These are phyloP conservation scores for Yarrowia alimentaria DNA, from an alignment of 805 yeast species.

Conservation along the genomic window DNA sequence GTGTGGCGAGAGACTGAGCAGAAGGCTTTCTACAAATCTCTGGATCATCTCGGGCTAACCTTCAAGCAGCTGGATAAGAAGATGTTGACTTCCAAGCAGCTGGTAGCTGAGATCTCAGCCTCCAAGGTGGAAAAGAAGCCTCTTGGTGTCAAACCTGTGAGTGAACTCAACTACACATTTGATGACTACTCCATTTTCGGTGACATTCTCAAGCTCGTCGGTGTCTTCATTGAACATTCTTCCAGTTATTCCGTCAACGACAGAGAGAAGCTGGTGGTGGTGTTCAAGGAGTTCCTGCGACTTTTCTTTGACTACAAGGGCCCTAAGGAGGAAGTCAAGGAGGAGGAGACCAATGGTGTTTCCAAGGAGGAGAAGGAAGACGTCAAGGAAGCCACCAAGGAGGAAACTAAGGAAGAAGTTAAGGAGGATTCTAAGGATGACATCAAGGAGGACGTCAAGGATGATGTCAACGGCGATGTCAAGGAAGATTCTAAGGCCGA, in stretches of 20 bases:
- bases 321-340: not conserved
- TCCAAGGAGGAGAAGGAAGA: conserved; percentile 8
- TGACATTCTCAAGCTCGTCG: conserved; percentile 69
- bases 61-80: conserved; percentile 97
- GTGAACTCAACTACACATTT: conserved; percentile 67
- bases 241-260: conserved; percentile 75
- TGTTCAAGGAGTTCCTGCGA: conserved; percentile 66
- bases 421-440: not conserved
- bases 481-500: conserved; percentile 4
- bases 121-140: conserved; percentile 86
- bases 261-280: conserved; percentile 69
- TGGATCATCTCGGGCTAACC: conserved; percentile 93
- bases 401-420: no score
- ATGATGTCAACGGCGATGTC: not conserved
- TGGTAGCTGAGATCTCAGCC: conserved; percentile 87
- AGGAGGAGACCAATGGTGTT: not conserved
- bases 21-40: conserved; percentile 85
- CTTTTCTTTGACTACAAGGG: conserved; percentile 55
- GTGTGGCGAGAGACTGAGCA: conserved; percentile 99
- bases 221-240: conserved; percentile 62
- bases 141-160: conserved; percentile 78
- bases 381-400: not conserved
- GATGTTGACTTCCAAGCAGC: conserved; percentile 80
- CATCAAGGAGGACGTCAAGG: not conserved
- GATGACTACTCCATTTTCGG: conserved; percentile 64